A percentile compares a stretch with the other conserved stretches of the same genome.
These are phyloP conservation scores for Melaleuca alternifolia DNA, from an alignment of 345 rosid genomes.

Conservation along the genomic window DNA sequence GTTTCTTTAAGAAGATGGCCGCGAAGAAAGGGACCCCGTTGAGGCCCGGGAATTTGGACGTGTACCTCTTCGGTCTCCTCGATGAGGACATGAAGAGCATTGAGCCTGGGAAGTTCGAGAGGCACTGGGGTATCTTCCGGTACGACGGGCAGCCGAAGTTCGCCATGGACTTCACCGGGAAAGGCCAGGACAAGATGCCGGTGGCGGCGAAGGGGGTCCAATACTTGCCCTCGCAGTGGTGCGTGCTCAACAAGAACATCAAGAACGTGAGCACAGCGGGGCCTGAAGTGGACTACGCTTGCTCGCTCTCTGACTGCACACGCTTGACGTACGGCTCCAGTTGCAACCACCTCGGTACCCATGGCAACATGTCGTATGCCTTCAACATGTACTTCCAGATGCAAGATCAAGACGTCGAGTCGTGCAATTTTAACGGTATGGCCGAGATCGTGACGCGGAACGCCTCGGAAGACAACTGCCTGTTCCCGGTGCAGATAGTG, in stretches of 20 bases:
- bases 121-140: conserved; percentile 89
- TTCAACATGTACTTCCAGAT: conserved; percentile 67
- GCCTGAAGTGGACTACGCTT: conserved; percentile 33
- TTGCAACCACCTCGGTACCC: conserved; percentile 22
- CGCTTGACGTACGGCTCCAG: conserved; percentile 21
- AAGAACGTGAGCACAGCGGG: background rate
- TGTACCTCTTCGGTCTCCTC: conserved; percentile 52
- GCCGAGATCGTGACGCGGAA: conserved; percentile 32
- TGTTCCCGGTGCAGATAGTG: conserved; percentile 51
- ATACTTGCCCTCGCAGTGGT: conserved; percentile 56
- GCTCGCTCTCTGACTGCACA: conserved; percentile 51
- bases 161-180: conserved; percentile 51
- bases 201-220: conserved; percentile 52
- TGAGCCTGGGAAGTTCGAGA: conserved; percentile 63
- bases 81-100: conserved; percentile 79
- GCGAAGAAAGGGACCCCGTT: conserved; percentile 51
- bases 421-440: conserved; percentile 61
- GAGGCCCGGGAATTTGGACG: conserved; percentile 40
- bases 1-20: conserved; percentile 48
- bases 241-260: conserved; percentile 21
- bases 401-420: conserved; percentile 37
- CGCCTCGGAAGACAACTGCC: conserved; percentile 29
- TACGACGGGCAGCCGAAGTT: conserved; percentile 73
- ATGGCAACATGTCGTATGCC: conserved; percentile 44
- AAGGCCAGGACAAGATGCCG: conserved; percentile 33